Base-by-base conservation (phyloP, 106 monocot genomes). In the Agapanthus africanus region DNA sequence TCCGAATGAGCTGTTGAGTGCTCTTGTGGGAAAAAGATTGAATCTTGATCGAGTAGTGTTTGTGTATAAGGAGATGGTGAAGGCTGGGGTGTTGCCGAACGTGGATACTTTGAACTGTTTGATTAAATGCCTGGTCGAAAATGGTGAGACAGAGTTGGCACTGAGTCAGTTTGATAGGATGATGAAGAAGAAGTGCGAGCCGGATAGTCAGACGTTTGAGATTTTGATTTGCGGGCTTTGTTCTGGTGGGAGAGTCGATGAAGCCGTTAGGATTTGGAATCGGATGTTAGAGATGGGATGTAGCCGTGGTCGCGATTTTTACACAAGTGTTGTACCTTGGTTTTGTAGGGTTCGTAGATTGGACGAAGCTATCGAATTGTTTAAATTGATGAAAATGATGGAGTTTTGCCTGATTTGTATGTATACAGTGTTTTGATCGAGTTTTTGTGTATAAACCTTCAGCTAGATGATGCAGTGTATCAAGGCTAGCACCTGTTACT, bases 1-100 rank as follows among this genome's bases (percentile, higher is more conserved):
- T 0, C 41, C 82, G 6, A 87, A 82, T 54, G 59, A 0, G 5
- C 32, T 91, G 11, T 61, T 91, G 44, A 27, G 52, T 32, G 41
- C 72, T 46, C 30, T 85, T 14, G 75, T 77, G 8, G 66, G 50
- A 4, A 49, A 81, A 62, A 59, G 40, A 52, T 61, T 33, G 31
- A 61, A 77, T 19, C 68, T 87, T 36, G 50, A 47, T 5, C 36
- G 61, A 32, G 77, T 84, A 1, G 54, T 91, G 30, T 87, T 85
- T 70, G 82, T 87, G 4, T 91, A 91, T 51, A 91, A 85, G 80
- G 91, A 91, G 54, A 87, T 91, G 75, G 84, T 87, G 56, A 91
- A 91, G 72, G 59, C 38, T 27, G 80, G 78, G 30, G 41, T 78
- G 36, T 60, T 82, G 63, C 87, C 87, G 54, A 70, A 80, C 73